A percentile compares a stretch with the other conserved stretches of the same genome.
Conservation (phyloP, 805 yeast genomes). For the Candida corydali region DNA sequence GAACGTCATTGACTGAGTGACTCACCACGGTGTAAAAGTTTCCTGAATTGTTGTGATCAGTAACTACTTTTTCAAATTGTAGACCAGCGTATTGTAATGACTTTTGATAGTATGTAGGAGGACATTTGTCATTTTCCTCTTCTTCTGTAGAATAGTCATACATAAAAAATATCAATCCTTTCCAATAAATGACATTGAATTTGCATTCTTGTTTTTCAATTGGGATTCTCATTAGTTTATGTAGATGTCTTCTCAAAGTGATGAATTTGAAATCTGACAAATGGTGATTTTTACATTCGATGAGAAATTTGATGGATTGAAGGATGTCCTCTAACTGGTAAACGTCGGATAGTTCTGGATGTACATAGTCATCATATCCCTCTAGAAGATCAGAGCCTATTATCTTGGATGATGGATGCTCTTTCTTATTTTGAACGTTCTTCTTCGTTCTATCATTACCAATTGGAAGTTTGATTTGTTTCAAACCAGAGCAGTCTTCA, state of each 20-base stretch:
- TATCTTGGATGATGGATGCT: slow-evolving; percentile 1
- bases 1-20: slow-evolving; percentile 10
- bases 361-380: slow-evolving; percentile 14
- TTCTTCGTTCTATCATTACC: slow-evolving; percentile 3
- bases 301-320: slow-evolving; percentile 10
- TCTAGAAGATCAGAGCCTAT: slow-evolving; percentile 17
- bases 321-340: slow-evolving; percentile 16
- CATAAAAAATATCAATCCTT: slow-evolving; percentile 14
- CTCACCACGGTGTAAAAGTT: slow-evolving; percentile 15
- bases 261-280: slow-evolving; percentile 11
- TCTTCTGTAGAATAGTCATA: slow-evolving; percentile 16
- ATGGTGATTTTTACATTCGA: slow-evolving; percentile 4
- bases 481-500: slow-evolving; percentile 9
- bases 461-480: slow-evolving; percentile 7
- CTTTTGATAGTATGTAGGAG: slow-evolving; percentile 3
- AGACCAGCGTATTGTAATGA: slow-evolving; percentile 18
- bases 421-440: slow-evolving; percentile 1
- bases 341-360: slow-evolving; percentile 10
- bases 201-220: slow-evolving; percentile 10
- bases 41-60: background rate
- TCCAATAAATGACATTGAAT: slow-evolving; percentile 17
- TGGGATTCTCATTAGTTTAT: slow-evolving; percentile 18
- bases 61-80: slow-evolving; percentile 17
- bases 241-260: slow-evolving; percentile 16
- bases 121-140: background rate